Conservation (phyloP, 108 stramenopile genomes). For the Cyclostephanos invisitatus region DNA sequence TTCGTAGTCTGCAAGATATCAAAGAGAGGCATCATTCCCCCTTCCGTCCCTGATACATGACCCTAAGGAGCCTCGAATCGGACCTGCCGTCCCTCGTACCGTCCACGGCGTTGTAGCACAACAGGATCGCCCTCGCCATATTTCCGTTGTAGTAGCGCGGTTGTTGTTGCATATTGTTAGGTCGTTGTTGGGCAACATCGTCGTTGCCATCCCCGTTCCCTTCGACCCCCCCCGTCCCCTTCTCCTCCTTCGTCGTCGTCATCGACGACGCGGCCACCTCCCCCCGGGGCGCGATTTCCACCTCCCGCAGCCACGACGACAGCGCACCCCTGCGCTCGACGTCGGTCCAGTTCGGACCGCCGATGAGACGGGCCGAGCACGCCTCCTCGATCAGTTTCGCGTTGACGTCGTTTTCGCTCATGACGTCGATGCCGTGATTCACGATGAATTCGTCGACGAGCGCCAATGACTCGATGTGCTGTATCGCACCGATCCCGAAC, state of each 20-base stretch:
- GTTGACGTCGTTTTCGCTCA: constrained; percentile 21
- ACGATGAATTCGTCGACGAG: constrained; percentile 74
- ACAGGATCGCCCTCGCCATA: constrained; percentile 64
- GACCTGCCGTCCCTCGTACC: constrained; percentile 57
- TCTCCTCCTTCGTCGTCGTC: constrained; percentile 12
- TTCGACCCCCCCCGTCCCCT: constrained; percentile 8
- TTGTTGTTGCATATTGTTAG: not conserved
- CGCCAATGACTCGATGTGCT: constrained; percentile 56
- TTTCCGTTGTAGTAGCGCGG: constrained; percentile 67
- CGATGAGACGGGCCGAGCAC: constrained; percentile 74
- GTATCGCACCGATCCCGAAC: constrained; percentile 61
- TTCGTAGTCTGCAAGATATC: too few species aligned
- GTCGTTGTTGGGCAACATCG: not conserved
- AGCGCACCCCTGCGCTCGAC: constrained; percentile 64
- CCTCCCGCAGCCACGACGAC: constrained; percentile 58
- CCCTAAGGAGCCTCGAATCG: constrained; percentile 53
- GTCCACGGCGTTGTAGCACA: constrained; percentile 69
- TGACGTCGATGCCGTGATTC: constrained; percentile 56
- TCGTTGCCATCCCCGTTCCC: not conserved
- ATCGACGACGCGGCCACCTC: not conserved
- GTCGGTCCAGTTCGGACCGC: constrained; percentile 52
- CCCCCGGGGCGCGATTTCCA: constrained; percentile 46
- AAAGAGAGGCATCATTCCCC: not conserved
- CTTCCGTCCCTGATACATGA: constrained; percentile 48
- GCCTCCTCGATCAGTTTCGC: constrained; percentile 59